Evolutionary conservation across 352 stramenopile species (phyloP), one percentile per base, ranked within the genome.

Genomic region (Lagenidium giganteum): DNA sequence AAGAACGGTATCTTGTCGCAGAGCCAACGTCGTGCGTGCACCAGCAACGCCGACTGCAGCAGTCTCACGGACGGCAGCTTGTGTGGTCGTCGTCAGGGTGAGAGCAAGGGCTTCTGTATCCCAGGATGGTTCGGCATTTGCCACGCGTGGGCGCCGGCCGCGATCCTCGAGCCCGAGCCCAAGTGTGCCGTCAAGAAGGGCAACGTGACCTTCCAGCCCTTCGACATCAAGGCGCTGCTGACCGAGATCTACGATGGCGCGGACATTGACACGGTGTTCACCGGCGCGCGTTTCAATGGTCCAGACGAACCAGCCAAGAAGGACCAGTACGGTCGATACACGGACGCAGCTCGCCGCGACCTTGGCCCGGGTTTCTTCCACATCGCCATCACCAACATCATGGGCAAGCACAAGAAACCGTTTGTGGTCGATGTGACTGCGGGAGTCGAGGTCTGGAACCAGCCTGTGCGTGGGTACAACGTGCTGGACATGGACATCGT

Each of bases 171-270:
- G 23, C 3, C 33, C 9, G 31, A 48, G 39, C 33, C 52, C 7
- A 18, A 16, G 13, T 53, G 45, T 25, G 12, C 45, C 32, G 45
- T 61, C 11, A 51, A 14, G 12, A 34, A 25, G 13, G 20, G 23
- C 13, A 14, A 25, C 36, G 36, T 53, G 34, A 39, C 39, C 3
- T 53, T 53, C 39, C 2, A 53, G 7, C 22, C 25, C 18, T 24
- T 53, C 12, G 45, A 53, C 34, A 46, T 79, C 44, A 79, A 79
- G 37, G 45, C 45, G 28, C 28, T 53, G 9, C 11, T 53, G 25
- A 53, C 39, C 8, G 34, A 53, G 32, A 24, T 46, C 30, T 53
- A 53, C 39, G 45, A 53, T 21, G 45, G 45, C 34, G 45, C 25
- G 17, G 5, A 20, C 11, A n/a, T 53, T 18, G 14, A 16, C 17